A percentile compares a stretch with the other conserved stretches of the same genome.
Evolutionary conservation across 805 yeast species (phyloP).

Genomic region (Cyberlindnera nakhonratchasimensis): DNA sequence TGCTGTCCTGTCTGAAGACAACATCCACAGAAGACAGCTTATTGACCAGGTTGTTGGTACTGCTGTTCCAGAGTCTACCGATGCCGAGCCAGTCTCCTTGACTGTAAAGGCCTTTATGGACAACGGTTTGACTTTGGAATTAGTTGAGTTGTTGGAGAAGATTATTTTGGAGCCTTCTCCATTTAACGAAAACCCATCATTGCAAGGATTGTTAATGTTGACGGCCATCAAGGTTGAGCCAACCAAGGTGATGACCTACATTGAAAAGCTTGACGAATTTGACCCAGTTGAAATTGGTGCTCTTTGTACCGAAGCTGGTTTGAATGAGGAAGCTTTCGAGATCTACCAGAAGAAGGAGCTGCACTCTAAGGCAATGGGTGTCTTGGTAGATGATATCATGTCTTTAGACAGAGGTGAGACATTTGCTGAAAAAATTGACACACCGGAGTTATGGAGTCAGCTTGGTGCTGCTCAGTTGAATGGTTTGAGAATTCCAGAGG

Average conservation of each 20-base stretch:
- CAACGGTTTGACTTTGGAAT: conserved; percentile 86
- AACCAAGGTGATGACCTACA: conserved; percentile 73
- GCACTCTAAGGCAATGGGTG: conserved; percentile 77
- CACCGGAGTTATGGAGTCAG: conserved; percentile 88
- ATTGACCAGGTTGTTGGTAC: conserved; percentile 93
- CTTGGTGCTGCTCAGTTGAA: conserved; percentile 94
- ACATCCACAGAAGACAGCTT: conserved; percentile 84
- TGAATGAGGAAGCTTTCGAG: conserved; percentile 91
- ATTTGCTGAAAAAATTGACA: conserved; percentile 86
- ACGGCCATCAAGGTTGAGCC: conserved; percentile 96
- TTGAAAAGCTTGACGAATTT: conserved; percentile 85
- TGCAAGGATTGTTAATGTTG: conserved; percentile 87
- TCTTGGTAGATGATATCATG: conserved; percentile 87
- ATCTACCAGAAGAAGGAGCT: conserved; percentile 83
- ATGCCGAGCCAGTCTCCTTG: conserved; percentile 90
- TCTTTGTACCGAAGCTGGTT: conserved; percentile 81
- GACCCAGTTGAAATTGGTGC: conserved; percentile 95
- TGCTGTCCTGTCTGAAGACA: conserved; percentile 69
- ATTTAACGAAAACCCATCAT: conserved; percentile 89
- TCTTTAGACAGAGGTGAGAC: conserved; percentile 92
- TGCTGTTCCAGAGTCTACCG: conserved; percentile 90
- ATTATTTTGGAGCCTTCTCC: conserved; percentile 97
- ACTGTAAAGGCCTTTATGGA: conserved; percentile 96
- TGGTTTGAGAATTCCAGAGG: conserved; percentile 88
- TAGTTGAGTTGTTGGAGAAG: conserved; percentile 92